phyloP scores from a whole-genome alignment of 2,329 filamentous ascomycete species.

The Phialocephala sp. region DNA sequence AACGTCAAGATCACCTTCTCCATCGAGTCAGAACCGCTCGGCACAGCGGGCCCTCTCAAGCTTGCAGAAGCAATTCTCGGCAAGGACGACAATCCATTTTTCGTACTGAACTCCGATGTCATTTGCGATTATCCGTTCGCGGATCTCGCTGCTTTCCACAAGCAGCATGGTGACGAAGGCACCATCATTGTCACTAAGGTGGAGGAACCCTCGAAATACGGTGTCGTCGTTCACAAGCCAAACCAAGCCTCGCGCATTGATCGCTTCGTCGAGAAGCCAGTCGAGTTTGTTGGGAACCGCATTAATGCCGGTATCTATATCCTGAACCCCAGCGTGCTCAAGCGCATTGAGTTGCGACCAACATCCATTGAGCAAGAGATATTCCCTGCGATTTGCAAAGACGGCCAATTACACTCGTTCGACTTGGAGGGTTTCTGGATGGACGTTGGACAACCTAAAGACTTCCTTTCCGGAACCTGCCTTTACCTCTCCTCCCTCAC shows the following conservation, averaged over 20 bases:
- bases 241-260: conserved; percentile 91
- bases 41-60: conserved; percentile 94
- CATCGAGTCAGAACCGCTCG: conserved; percentile 92
- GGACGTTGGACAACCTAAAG: conserved; percentile 98
- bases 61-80: conserved; percentile 89
- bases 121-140: conserved; percentile 98
- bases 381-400: conserved; percentile 90
- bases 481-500: conserved; percentile 92
- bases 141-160: conserved; percentile 90
- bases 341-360: conserved; percentile 92
- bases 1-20: conserved; percentile 97
- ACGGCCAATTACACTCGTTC: conserved; percentile 92
- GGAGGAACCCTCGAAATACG: conserved; percentile 98
- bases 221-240: conserved; percentile 97
- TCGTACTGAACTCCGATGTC: conserved; percentile 97
- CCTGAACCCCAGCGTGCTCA: conserved; percentile 87
- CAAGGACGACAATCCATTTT: conserved; percentile 95
- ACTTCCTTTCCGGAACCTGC: conserved; percentile 95
- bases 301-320: conserved; percentile 99
- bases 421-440: conserved; percentile 99
- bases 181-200: conserved; percentile 99
- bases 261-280: conserved; percentile 98
- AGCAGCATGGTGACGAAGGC: conserved; percentile 89
- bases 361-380: conserved; percentile 99
- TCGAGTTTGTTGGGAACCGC: conserved; percentile 97